Conservation (phyloP, 352 stramenopile species). For the Globisporangium cystogenes region DNA sequence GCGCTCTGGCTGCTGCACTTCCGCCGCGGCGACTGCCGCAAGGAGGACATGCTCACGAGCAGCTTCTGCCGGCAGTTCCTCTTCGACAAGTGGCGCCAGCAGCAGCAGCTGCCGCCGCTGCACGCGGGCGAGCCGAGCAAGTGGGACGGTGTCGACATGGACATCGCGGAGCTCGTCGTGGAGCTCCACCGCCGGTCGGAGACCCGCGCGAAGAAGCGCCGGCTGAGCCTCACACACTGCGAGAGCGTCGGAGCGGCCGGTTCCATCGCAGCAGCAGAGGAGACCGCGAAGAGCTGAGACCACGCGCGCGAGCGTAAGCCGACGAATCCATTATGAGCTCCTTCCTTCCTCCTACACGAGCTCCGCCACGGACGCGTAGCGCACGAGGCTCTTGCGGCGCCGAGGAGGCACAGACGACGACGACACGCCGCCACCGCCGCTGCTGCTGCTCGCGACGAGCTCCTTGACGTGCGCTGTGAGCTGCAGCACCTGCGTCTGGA, state of each 20-base stretch:
- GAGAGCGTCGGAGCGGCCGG: not conserved
- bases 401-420: not conserved
- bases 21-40: conserved; percentile 8
- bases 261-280: not conserved
- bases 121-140: not conserved
- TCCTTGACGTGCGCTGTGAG: conserved; percentile 10
- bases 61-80: conserved; percentile 6
- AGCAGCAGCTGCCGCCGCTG: not conserved
- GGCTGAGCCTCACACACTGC: not conserved
- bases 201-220: not conserved
- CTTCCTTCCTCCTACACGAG: not conserved
- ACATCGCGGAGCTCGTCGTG: conserved; percentile 1
- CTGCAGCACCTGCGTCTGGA: conserved; percentile 13
- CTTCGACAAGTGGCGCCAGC: conserved; percentile 6
- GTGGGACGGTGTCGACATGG: not conserved
- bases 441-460: not conserved
- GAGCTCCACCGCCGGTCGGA: not conserved
- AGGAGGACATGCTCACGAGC: conserved; percentile 8
- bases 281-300: not conserved
- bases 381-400: conserved; percentile 10
- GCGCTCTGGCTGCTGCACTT: conserved; percentile 43
- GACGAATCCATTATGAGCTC: not conserved
- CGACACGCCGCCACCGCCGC: too few species aligned
- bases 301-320: not conserved
- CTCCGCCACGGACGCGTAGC: conserved; percentile 6